Evolutionary conservation across 805 yeast genomes (phyloP), one percentile per base, ranked within the genome.

Genomic region (Candida fluviatilis): DNA sequence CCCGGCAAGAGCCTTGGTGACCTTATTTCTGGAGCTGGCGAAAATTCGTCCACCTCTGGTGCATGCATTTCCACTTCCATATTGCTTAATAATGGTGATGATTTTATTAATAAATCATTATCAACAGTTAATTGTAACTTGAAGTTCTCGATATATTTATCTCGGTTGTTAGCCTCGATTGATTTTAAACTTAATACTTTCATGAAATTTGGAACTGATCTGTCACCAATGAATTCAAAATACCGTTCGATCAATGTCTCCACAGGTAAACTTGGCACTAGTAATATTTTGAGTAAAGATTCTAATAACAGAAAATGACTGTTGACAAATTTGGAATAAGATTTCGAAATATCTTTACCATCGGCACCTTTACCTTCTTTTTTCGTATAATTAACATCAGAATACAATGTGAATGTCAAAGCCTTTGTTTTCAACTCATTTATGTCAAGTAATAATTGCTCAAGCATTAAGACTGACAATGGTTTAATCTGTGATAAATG

Each of bases 361-460:
- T 47, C 23, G 43, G 49, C 35, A 50, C 48, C 39, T 47, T 55
- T 31, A 36, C 32, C 28, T 49, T 51, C 31, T 8, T 4, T 50
- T 52, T 25, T 23, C 27, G 57, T 39, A 59, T 45, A 51, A 43
- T 52, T 69, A 16, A 73, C 65, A 40, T 72, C 71, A 3, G 64
- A 47, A 39, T 50, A 63, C 10, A 51, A 36, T 3, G 80, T 78
- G 11, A 78, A 63, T 14, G 52, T 57, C 2, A 67, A 36, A 28
- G 86, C 69, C 18, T 75, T 65, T 18, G 69, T 66, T 51, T 83
- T 84, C 50, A 91, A 57, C 6, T 75, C 69, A 28, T 81, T 80
- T 2, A 84, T 53, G 60, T 91, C 99, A 16, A 84, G 63, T 28
- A 82, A 63, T 52, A 91, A 68, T 56, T 91, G 97, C 56, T 90